Percentiles rank a stretch among this genome's conserved stretches.
Conservation (phyloP, 768 basidiomycete species). For the Obba rivulosa region DNA sequence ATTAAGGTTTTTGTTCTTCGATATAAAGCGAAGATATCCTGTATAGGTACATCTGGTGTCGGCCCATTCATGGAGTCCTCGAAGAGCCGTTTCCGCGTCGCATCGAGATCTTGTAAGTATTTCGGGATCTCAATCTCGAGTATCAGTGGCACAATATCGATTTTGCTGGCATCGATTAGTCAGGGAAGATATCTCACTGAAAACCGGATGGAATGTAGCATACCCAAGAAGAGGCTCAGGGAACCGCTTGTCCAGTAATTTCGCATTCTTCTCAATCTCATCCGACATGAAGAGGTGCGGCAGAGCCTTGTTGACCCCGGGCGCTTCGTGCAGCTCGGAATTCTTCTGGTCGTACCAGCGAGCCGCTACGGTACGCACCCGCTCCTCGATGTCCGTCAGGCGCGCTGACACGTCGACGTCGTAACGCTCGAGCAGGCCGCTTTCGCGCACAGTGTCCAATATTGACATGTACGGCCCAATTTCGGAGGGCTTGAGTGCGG, state of each 20-base stretch:
- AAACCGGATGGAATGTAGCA: slow-evolving; percentile 17
- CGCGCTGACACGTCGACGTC: slow-evolving; percentile 69
- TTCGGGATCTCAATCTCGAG: slow-evolving; percentile 65
- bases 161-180: slow-evolving; percentile 34
- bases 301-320: slow-evolving; percentile 76
- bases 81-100: slow-evolving; percentile 66
- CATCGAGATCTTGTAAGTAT: slow-evolving; percentile 60
- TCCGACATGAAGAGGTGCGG: slow-evolving; percentile 81
- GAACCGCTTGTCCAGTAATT: slow-evolving; percentile 83
- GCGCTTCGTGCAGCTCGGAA: slow-evolving; percentile 56
- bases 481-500: slow-evolving; percentile 67
- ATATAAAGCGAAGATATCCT: slow-evolving; percentile 87
- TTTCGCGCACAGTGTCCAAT: slow-evolving; percentile 66
- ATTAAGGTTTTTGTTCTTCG: slow-evolving; percentile 68
- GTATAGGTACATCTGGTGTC: slow-evolving; percentile 82
- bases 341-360: slow-evolving; percentile 61
- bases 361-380: slow-evolving; percentile 52
- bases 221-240: slow-evolving; percentile 78
- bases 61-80: slow-evolving; percentile 85
- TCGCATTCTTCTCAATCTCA: slow-evolving; percentile 83
- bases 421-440: slow-evolving; percentile 65
- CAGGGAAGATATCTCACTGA: neutral
- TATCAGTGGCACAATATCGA: slow-evolving; percentile 74
- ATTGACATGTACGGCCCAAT: slow-evolving; percentile 59
- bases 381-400: slow-evolving; percentile 61